Conservation (phyloP, 2,329 filamentous ascomycete genomes). For the Aspergillus unguis region DNA sequence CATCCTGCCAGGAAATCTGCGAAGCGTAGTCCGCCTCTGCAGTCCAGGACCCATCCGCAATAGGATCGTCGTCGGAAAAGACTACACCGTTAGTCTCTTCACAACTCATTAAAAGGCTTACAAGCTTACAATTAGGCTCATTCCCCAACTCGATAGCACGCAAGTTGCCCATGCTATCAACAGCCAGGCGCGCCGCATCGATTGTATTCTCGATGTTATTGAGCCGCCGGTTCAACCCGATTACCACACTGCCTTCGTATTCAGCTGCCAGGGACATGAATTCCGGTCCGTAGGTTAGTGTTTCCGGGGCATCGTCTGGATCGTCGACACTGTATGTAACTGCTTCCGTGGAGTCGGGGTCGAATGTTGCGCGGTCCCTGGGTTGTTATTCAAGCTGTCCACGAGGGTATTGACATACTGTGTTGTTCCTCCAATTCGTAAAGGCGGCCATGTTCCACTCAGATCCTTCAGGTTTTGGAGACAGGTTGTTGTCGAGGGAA, state of each 20-base stretch:
- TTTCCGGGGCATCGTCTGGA: slow-evolving; percentile 48
- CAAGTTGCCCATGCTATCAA: slow-evolving; percentile 47
- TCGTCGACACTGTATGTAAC: slow-evolving; percentile 52
- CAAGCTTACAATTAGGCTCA: slow-evolving; percentile 52
- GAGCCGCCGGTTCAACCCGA: slow-evolving; percentile 54
- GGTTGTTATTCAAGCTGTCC: not conserved
- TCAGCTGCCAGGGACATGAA: slow-evolving; percentile 51
- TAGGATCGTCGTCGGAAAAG: slow-evolving; percentile 25
- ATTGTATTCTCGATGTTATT: slow-evolving; percentile 56
- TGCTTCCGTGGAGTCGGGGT: slow-evolving; percentile 44
- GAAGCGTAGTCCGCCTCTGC: slow-evolving; percentile 32
- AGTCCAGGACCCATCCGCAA: slow-evolving; percentile 28
- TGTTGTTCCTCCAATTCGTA: slow-evolving; percentile 59
- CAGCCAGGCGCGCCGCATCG: slow-evolving; percentile 48
- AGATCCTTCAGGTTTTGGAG: slow-evolving; percentile 51
- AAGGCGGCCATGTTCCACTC: slow-evolving; percentile 52
- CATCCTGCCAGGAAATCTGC: slow-evolving; percentile 33
- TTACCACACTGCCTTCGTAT: slow-evolving; percentile 50
- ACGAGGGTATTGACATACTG: slow-evolving; percentile 32
- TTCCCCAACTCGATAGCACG: slow-evolving; percentile 57
- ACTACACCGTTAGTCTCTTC: slow-evolving; percentile 12
- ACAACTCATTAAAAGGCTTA: no score
- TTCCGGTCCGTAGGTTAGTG: slow-evolving; percentile 52
- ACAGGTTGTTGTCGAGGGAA: slow-evolving; percentile 51
- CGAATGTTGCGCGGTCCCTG: slow-evolving; percentile 53